phyloP scores from a whole-genome alignment of 75 land plant species.

The Cryptomeria japonica region DNA sequence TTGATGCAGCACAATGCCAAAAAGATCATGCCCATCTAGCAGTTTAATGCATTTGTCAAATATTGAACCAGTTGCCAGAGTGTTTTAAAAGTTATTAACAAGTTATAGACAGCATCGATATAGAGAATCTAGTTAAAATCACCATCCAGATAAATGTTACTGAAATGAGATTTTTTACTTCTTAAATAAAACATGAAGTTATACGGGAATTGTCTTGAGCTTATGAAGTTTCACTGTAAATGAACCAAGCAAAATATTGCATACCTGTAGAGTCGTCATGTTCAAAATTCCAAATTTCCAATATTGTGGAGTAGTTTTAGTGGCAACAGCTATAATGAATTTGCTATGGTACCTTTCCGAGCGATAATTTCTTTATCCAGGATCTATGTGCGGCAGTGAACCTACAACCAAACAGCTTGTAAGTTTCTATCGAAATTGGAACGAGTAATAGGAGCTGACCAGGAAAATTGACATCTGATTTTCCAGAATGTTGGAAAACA shows the following conservation, averaged over 20 bases:
- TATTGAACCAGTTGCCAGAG: not conserved
- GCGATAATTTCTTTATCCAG: not conserved
- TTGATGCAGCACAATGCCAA: not conserved
- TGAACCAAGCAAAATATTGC: not conserved
- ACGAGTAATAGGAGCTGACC: not conserved
- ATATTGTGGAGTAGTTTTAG: not conserved
- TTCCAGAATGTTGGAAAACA: not conserved
- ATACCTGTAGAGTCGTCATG: slow-evolving; percentile 4
- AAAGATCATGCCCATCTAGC: not conserved
- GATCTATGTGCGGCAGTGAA: not conserved
- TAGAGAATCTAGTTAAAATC: not conserved
- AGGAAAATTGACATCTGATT: not conserved
- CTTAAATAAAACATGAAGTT: not conserved
- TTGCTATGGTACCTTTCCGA: not conserved
- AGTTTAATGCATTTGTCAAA: not conserved
- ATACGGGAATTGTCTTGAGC: not conserved
- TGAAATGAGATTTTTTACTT: not conserved
- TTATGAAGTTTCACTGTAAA: not conserved
- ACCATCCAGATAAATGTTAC: not conserved
- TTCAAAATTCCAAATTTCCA: not conserved
- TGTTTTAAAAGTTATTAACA: not conserved
- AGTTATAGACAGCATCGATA: not conserved
- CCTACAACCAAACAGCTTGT: slow-evolving; percentile 7
- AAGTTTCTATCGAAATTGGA: not conserved
- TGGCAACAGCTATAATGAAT: not conserved